Evolutionary conservation across 441 rosid species (phyloP).

Genomic region (Syzygium malaccense): DNA sequence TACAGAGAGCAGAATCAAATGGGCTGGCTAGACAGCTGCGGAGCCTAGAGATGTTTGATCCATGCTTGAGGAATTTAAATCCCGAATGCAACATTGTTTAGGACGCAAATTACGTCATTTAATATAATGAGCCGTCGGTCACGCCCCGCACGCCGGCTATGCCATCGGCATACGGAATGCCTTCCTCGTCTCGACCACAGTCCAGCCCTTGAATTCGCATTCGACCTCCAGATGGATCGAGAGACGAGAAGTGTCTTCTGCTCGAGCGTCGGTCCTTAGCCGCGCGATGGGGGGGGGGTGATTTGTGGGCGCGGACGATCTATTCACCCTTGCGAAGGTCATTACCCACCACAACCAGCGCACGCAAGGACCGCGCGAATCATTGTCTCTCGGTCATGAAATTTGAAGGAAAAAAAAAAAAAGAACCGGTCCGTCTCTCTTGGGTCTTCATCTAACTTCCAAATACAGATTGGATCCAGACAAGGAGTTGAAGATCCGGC

Average conservation of each 20-base stretch:
- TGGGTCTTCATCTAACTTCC: not conserved
- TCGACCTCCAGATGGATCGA: not conserved
- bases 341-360: not conserved
- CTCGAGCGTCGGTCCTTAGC: not conserved
- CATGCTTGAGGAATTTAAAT: not conserved
- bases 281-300: too few species aligned
- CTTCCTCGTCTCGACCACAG: accelerated
- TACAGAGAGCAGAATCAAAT: not conserved
- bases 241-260: not conserved
- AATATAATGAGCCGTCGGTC: not conserved
- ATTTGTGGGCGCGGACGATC: not conserved
- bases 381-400: not conserved
- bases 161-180: not conserved
- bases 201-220: not conserved
- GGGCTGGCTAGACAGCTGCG: not conserved
- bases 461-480: not conserved
- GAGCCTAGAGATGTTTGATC: not conserved
- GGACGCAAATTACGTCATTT: not conserved
- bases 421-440: accelerated
- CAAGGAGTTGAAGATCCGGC: not conserved
- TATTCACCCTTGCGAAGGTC: not conserved
- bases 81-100: accelerated
- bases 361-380: not conserved
- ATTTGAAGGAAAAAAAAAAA: not conserved
- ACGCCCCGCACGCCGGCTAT: not conserved